Percentiles rank a stretch among this genome's conserved stretches.
These are phyloP conservation scores for Ustilago nuda DNA, from an alignment of 1,284 basidiomycete genomes.

Conservation along the genomic window DNA sequence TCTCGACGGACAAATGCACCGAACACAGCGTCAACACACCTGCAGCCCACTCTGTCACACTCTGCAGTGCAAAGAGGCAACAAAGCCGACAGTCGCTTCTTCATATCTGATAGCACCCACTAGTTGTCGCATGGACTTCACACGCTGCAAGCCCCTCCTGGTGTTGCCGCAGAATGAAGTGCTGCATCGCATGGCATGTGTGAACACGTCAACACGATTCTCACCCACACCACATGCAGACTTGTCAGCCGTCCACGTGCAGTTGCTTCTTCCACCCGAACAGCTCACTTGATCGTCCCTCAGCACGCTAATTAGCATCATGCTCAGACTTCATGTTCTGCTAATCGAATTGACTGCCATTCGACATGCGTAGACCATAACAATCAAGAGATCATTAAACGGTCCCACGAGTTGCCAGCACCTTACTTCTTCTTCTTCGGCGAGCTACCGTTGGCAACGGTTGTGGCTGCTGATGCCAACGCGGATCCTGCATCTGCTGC, in stretches of 20 bases:
- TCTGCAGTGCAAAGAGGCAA: neutral
- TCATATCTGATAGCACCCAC: neutral
- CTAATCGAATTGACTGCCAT: neutral
- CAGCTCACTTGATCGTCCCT: neutral
- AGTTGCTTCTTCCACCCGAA: neutral
- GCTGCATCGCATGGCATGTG: neutral
- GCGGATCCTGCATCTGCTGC: slow-evolving; percentile 2
- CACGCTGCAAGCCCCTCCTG: neutral
- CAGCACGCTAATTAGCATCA: no score
- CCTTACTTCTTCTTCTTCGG: slow-evolving; percentile 38
- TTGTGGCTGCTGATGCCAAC: slow-evolving; percentile 4
- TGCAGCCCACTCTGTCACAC: neutral
- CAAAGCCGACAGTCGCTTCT: neutral
- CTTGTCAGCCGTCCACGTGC: neutral
- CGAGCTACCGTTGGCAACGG: slow-evolving; percentile 27
- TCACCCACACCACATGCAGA: no score
- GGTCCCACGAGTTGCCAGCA: neutral
- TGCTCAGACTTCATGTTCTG: no score
- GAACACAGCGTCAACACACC: neutral
- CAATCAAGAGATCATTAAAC: neutral
- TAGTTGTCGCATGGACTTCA: neutral
- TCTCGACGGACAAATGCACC: neutral
- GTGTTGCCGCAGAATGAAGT: neutral
- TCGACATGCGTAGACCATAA: neutral
- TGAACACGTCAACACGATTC: no score